Evolutionary conservation across 176 grass and related monocot genomes (phyloP), one percentile per base, ranked within the genome.

Genomic region (Themeda triandra): DNA sequence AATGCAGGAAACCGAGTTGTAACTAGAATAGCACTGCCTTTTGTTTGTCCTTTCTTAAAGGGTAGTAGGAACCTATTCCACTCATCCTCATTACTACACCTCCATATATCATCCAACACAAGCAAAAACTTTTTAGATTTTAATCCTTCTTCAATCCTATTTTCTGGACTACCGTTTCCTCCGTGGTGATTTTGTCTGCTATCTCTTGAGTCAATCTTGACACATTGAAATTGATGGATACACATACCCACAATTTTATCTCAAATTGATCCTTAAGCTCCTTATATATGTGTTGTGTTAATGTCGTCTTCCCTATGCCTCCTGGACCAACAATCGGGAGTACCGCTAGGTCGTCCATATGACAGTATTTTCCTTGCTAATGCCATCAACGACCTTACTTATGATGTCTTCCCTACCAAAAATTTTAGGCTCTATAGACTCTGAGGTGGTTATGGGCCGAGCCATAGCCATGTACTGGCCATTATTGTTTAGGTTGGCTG

Each of bases 221-320:
- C 14, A 74, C 72, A 18, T 15, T 78, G 39, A 92, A 92, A 48
- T 64, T 36, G n/a, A 73, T 17, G 0, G 90, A 92, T 0, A 92
- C 90, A 37, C 76, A 86, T 71, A 62, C 9, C 90, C 86, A 92
- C 19, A 92, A 2, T 7, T 18, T 62, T 32, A 62, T 14, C 0
- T 88, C 8, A 49, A 92, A 92, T 46, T 79, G 40, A 0, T 6
- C 8, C 9, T 74, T 1, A 14, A 88, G 41, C 83, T 53, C 4
- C 25, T 51, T 45, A 48, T 86, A 88, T 64, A 86, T 49, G 37
- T 78, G 13, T 31, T 92, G 77, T 31, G 54, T n/a, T 19, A 92
- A 66, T 33, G 90, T 92, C 21, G 82, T 92, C 41, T 92, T 92
- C 6, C 90, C 86, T 31, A 92, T 69, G 30, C 86, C 86, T 2